Evolutionary conservation across 2,329 filamentous ascomycete genomes (phyloP), one percentile per base, ranked within the genome.

Genomic region (Didymella segeticola): DNA sequence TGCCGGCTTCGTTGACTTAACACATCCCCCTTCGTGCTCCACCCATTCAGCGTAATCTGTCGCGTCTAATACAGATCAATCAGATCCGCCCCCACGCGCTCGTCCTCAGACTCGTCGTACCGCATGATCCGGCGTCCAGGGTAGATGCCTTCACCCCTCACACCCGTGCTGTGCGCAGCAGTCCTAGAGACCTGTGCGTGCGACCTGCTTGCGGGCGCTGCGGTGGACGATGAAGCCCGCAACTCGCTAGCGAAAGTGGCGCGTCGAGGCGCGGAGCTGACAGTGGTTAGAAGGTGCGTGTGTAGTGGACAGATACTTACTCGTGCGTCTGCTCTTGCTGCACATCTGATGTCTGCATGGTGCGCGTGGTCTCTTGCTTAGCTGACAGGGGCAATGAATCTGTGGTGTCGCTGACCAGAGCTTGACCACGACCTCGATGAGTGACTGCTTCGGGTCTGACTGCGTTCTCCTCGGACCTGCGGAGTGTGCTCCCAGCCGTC

Each of bases 51-150:
- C n/a, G n/a, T n/a, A 8, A 5, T 23, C 5, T n/a, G n/a, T 2
- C 1, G n/a, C n/a, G n/a, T 5, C 41, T 51, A 47, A 33, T 39
- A 52, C 12, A 64, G 52, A 43, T 64, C 61, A 19, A 64, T 64
- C 41, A 64, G 41, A 31, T 62, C 46, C 6, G 38, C 38, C 25
- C 38, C 33, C n/a, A 39, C 14, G 1, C 39, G n/a, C 14, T 53
- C 36, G 20, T 17, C 30, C 15, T 47, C 37, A 27, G 45, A 49
- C 23, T 25, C 25, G 14, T 51, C 56, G 5, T 53, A 54, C 33
- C 46, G 45, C 9, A 43, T 11, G 10, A 42, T 26, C 0, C 25
- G 27, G 3, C 36, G 49, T 12, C 41, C 49, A 2, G 30, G 37
- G 14, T 61, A 46, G 9, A 52, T 26, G 33, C 33, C 43, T n/a